phyloP scores from a whole-genome alignment of 495 filamentous ascomycete genomes.

The Penicillium robsamsonii region DNA sequence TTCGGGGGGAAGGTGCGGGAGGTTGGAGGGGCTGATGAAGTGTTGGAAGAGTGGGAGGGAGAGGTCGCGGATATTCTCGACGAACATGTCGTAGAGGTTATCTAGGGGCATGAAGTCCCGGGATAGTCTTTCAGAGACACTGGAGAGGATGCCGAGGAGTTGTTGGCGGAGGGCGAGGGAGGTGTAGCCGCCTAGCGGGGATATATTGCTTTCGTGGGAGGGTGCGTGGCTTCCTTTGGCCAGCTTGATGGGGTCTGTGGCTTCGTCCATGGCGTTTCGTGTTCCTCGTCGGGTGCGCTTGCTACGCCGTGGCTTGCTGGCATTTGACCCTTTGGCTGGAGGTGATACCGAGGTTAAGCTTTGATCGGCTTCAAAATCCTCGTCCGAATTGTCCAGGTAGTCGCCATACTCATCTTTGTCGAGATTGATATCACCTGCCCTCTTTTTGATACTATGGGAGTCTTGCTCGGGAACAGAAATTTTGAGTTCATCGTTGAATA shows the following conservation, averaged over 20 bases:
- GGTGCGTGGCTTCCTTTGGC: constrained; percentile 5
- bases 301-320: constrained; percentile 14
- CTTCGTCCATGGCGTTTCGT: constrained; percentile 22
- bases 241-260: constrained; percentile 3
- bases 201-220: constrained; percentile 23
- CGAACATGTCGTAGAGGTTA: constrained; percentile 66
- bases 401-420: constrained; percentile 58
- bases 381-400: constrained; percentile 50
- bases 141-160: constrained; percentile 55
- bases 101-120: constrained; percentile 46
- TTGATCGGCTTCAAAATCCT: constrained; percentile 27
- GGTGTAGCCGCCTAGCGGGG: constrained; percentile 50
- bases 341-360: constrained; percentile 9
- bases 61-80: constrained; percentile 62
- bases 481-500: constrained; percentile 61
- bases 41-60: constrained; percentile 68
- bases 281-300: constrained; percentile 40
- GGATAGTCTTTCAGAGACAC: constrained; percentile 44
- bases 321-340: constrained; percentile 11
- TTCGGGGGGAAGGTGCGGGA: constrained; percentile 45
- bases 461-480: constrained; percentile 27
- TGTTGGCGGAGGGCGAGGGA: constrained; percentile 63
- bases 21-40: constrained; percentile 57
- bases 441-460: constrained; percentile 35
- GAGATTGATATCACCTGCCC: constrained; percentile 53